Evolutionary conservation across 2,329 filamentous ascomycete species (phyloP).

Genomic region (Chaetomiaceae sp.): DNA sequence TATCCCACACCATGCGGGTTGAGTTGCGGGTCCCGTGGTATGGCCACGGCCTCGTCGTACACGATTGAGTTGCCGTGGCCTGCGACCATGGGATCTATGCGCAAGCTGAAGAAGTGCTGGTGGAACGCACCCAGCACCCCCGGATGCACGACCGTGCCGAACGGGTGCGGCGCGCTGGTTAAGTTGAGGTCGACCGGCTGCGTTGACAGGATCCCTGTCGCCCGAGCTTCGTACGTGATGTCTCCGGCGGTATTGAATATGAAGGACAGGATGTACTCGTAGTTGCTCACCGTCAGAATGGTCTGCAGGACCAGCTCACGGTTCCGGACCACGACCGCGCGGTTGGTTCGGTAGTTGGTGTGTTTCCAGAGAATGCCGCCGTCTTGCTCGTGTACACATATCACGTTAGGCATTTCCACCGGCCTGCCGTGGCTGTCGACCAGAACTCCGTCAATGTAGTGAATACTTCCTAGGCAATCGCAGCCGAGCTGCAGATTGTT

Average conservation of each 20-base stretch:
- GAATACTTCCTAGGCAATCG: constrained; percentile 62
- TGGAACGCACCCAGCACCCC: constrained; percentile 62
- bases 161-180: constrained; percentile 42
- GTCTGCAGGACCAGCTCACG: constrained; percentile 61
- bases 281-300: constrained; percentile 64
- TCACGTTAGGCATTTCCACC: constrained; percentile 49
- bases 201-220: constrained; percentile 59
- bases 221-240: constrained; percentile 55
- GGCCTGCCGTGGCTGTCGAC: constrained; percentile 49
- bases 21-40: constrained; percentile 34
- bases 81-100: constrained; percentile 56
- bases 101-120: constrained; percentile 69
- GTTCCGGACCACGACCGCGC: constrained; percentile 54
- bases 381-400: constrained; percentile 66
- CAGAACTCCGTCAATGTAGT: constrained; percentile 47
- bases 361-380: constrained; percentile 66
- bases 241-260: constrained; percentile 59
- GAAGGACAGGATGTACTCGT: constrained; percentile 63
- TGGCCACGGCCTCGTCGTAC: constrained; percentile 53
- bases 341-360: constrained; percentile 59
- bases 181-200: constrained; percentile 46
- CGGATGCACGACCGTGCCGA: constrained; percentile 55
- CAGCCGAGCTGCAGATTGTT: constrained; percentile 63
- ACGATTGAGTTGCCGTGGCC: constrained; percentile 50
- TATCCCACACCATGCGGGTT: constrained; percentile 49